These are phyloP conservation scores for Podospora comata DNA, from an alignment of 495 filamentous ascomycete genomes.

Conservation along the genomic window DNA sequence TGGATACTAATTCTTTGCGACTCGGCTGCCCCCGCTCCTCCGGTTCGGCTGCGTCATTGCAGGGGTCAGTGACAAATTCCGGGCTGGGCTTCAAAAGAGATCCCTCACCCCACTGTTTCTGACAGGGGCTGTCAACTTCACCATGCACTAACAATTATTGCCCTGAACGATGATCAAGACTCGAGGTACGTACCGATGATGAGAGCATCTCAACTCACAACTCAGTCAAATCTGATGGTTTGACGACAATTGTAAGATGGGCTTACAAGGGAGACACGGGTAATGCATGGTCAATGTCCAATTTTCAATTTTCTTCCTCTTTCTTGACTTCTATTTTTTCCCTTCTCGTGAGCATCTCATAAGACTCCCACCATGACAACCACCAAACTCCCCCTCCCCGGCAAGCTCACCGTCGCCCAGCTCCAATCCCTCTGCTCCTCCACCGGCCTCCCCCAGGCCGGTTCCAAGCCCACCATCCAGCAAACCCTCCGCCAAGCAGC, in stretches of 20 bases:
- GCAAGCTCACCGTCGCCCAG: background rate
- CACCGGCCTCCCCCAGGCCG: constrained; percentile 27
- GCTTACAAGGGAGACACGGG: background rate
- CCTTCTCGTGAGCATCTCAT: constrained; percentile 2
- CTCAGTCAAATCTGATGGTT: background rate
- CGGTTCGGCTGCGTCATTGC: constrained; percentile 2
- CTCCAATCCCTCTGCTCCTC: constrained; percentile 14
- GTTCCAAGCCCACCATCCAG: constrained; percentile 20
- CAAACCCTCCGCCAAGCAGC: constrained; percentile 26
- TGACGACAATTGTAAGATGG: background rate
- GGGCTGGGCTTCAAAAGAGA: background rate
- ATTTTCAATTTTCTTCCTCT: background rate
- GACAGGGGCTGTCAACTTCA: background rate
- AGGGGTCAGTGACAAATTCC: constrained; percentile 1
- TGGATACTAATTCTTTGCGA: background rate
- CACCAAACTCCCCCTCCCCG: constrained; percentile 5
- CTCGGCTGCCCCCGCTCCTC: background rate
- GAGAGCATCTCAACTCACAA: background rate
- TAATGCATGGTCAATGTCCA: constrained; percentile 4
- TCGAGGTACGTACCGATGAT: background rate
- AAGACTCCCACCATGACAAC: constrained; percentile 11
- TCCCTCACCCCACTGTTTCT: background rate
- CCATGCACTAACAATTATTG: background rate
- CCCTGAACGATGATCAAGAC: too few species aligned
- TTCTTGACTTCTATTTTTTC: background rate